Percentiles rank a stretch among this genome's conserved stretches.
These are phyloP conservation scores for Dactylis glomerata DNA, from an alignment of 176 grass and related monocot genomes.

Conservation along the genomic window DNA sequence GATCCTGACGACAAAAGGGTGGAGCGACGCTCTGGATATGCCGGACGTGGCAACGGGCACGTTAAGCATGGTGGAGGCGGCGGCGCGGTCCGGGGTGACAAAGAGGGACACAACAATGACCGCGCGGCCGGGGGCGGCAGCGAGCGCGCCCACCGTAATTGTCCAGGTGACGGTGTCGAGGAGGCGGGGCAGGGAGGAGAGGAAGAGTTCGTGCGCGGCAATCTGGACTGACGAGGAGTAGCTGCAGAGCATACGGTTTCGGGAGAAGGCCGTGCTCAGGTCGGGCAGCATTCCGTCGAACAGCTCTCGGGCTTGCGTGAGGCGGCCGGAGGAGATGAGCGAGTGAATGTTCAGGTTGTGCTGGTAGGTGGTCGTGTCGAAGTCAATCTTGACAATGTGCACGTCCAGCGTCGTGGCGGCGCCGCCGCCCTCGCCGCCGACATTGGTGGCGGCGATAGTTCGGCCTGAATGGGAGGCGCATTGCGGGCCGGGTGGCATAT, in stretches of 20 bases:
- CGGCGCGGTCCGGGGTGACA: constrained; percentile 40
- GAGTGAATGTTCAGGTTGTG: constrained; percentile 11
- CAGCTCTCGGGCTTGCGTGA: constrained; percentile 30
- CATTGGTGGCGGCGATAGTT: too few relatives aligned
- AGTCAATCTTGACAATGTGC: constrained; percentile 45
- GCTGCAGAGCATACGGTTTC: constrained; percentile 52
- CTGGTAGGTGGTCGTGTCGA: constrained; percentile 26
- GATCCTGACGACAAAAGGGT: constrained; percentile 38
- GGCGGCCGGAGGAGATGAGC: constrained; percentile 22
- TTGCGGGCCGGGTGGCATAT: too few relatives aligned
- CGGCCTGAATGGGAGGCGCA: too few relatives aligned
- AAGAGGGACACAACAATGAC: constrained; percentile 48
- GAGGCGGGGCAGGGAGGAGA: neutral
- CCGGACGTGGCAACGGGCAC: constrained; percentile 9
- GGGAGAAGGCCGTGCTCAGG: constrained; percentile 28
- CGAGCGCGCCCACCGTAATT: constrained; percentile 51
- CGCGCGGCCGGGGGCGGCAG: constrained; percentile 8
- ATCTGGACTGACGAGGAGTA: constrained; percentile 36
- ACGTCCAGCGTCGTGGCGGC: constrained; percentile 25
- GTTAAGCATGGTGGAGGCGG: constrained; percentile 35
- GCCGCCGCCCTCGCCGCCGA: too few relatives aligned
- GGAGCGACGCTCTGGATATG: constrained; percentile 24
- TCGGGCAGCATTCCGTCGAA: constrained; percentile 32
- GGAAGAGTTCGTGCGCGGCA: constrained; percentile 41
- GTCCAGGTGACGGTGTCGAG: too few relatives aligned